Percentiles rank a stretch among this genome's conserved stretches.
These are phyloP conservation scores for Ilex asprella DNA, from an alignment of 257 asterid species.

Conservation along the genomic window DNA sequence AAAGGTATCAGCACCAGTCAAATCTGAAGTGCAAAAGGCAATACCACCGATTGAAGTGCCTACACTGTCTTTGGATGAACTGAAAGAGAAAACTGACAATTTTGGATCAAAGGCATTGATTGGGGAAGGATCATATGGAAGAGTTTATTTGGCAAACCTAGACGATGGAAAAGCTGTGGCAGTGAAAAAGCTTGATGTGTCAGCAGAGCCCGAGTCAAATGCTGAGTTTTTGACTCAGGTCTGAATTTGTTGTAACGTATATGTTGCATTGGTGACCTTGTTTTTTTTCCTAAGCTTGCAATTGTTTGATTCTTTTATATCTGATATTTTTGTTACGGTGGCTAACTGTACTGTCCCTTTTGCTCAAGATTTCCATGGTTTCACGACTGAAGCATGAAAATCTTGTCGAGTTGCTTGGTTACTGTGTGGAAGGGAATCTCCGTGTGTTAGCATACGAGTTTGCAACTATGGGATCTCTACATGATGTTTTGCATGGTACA, in stretches of 20 bases:
- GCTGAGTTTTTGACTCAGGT: slow-evolving; percentile 88
- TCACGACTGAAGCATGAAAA: slow-evolving; percentile 90
- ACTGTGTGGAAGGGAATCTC: slow-evolving; percentile 83
- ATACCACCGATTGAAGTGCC: slow-evolving; percentile 82
- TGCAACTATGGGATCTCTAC: slow-evolving; percentile 98
- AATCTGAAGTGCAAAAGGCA: slow-evolving; percentile 57
- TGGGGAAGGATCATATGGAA: slow-evolving; percentile 93
- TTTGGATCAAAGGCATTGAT: slow-evolving; percentile 80
- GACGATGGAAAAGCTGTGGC: slow-evolving; percentile 74
- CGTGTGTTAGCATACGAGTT: slow-evolving; percentile 93
- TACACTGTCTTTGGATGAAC: slow-evolving; percentile 59
- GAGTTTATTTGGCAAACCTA: slow-evolving; percentile 72
- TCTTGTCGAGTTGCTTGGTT: slow-evolving; percentile 85
- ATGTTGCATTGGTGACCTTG: slow-evolving; percentile 1
- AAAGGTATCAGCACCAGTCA: slow-evolving; percentile 56
- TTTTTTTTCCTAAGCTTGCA: slow-evolving; percentile 6
- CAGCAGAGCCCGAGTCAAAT: slow-evolving; percentile 89
- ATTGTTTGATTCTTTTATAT: slow-evolving; percentile 8
- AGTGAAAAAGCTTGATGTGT: slow-evolving; percentile 89
- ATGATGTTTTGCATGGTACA: slow-evolving; percentile 88
- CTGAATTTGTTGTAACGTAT: neutral
- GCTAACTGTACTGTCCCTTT: slow-evolving; percentile 6
- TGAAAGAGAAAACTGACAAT: slow-evolving; percentile 79
- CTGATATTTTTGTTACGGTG: slow-evolving; percentile 10
- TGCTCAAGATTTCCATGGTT: slow-evolving; percentile 77